A percentile compares a stretch with the other conserved stretches of the same genome.
These are phyloP conservation scores for Mycosphaerelloides madeirae DNA, from an alignment of 2,329 filamentous ascomycete genomes.

Conservation along the genomic window DNA sequence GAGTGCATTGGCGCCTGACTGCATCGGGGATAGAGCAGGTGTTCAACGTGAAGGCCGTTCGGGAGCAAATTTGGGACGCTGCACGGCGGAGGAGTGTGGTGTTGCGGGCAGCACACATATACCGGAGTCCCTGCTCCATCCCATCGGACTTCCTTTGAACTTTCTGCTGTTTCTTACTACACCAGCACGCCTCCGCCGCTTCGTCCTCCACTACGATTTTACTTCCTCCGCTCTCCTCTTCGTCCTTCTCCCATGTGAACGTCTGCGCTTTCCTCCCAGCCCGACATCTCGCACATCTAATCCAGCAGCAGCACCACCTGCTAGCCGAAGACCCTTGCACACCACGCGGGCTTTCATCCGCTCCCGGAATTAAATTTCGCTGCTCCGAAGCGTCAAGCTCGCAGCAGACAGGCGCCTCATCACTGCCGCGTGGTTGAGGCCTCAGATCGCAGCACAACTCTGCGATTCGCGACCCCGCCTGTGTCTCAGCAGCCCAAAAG, in stretches of 20 bases:
- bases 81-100: neutral
- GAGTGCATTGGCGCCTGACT: slow-evolving; percentile 9
- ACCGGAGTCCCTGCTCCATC: neutral
- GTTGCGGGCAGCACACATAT: neutral
- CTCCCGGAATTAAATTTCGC: too few relatives aligned
- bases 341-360: too few relatives aligned
- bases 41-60: slow-evolving; percentile 21
- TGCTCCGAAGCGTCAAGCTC: too few relatives aligned
- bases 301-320: too few relatives aligned
- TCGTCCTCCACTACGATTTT: neutral
- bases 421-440: too few relatives aligned
- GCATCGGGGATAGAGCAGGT: slow-evolving; percentile 11
- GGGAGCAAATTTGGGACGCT: slow-evolving; percentile 11
- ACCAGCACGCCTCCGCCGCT: neutral
- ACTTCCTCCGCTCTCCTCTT: neutral
- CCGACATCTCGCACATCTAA: too few relatives aligned
- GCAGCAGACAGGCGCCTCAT: too few relatives aligned
- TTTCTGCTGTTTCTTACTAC: neutral
- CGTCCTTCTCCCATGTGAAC: neutral
- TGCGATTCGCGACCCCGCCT: too few relatives aligned
- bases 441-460: too few relatives aligned
- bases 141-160: neutral
- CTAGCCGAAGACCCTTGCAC: too few relatives aligned
- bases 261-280: neutral
- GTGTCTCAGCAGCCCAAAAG: too few relatives aligned